Percentiles rank a stretch among this genome's conserved stretches.
phyloP scores from a whole-genome alignment of 2,329 filamentous ascomycete genomes.

The Celoporthe dispersa region DNA sequence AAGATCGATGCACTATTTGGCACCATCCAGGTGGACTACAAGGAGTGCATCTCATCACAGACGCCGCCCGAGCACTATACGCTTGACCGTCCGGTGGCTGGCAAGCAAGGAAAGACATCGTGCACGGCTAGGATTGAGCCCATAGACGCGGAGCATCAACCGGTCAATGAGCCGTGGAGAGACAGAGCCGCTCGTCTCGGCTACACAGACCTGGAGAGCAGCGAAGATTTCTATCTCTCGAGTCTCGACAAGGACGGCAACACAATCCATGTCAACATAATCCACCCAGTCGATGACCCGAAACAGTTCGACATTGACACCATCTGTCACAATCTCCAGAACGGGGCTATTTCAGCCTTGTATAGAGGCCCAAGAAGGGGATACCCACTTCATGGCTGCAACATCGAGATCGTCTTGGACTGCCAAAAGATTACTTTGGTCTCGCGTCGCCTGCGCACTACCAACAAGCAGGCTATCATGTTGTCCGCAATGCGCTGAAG shows the following conservation, averaged over 20 bases:
- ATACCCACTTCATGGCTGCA: slow-evolving; percentile 78
- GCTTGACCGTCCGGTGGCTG: slow-evolving; percentile 80
- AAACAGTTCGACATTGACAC: slow-evolving; percentile 55
- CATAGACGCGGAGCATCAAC: slow-evolving; percentile 44
- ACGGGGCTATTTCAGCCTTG: slow-evolving; percentile 81
- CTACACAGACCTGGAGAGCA: slow-evolving; percentile 22
- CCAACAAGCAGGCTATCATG: slow-evolving; percentile 63
- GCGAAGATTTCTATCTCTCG: slow-evolving; percentile 44
- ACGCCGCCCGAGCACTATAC: slow-evolving; percentile 62
- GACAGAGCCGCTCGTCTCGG: slow-evolving; percentile 26
- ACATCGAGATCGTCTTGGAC: slow-evolving; percentile 72
- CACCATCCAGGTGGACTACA: slow-evolving; percentile 92
- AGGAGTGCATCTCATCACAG: slow-evolving; percentile 72
- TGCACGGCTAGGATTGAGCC: slow-evolving; percentile 73
- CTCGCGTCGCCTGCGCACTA: slow-evolving; percentile 70
- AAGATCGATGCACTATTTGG: slow-evolving; percentile 87
- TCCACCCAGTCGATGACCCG: slow-evolving; percentile 53
- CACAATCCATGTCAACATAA: slow-evolving; percentile 60
- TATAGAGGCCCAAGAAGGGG: slow-evolving; percentile 81
- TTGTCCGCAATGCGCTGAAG: slow-evolving; percentile 71
- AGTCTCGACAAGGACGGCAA: slow-evolving; percentile 71
- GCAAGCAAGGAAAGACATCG: slow-evolving; percentile 76
- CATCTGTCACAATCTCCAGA: slow-evolving; percentile 67
- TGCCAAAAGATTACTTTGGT: slow-evolving; percentile 66
- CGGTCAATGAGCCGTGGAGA: slow-evolving; percentile 12